A percentile compares a stretch with the other conserved stretches of the same genome.
phyloP scores from a whole-genome alignment of 306 rosid species.

The Ormosia semicastrata region DNA sequence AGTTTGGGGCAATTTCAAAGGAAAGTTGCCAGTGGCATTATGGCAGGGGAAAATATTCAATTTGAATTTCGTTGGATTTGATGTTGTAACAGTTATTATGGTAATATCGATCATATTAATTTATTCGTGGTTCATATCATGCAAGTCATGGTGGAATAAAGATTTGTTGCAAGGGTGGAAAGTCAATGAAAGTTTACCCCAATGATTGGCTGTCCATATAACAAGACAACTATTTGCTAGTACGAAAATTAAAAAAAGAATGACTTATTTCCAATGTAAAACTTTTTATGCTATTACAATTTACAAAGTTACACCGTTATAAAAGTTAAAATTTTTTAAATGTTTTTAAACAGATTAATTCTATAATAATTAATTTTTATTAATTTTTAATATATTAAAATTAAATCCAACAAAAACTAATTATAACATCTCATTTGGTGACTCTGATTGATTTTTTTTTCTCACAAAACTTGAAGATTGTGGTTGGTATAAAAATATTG shows the following conservation, averaged over 20 bases:
- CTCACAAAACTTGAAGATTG: neutral
- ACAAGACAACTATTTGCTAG: neutral
- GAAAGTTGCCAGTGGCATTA: neutral
- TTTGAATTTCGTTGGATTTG: neutral
- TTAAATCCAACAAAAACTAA: neutral
- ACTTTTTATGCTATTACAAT: neutral
- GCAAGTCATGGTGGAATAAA: neutral
- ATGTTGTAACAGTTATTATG: neutral
- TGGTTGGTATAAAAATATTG: neutral
- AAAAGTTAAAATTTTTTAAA: too few relatives aligned
- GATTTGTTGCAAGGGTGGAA: neutral
- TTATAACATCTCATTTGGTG: neutral
- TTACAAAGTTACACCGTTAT: neutral
- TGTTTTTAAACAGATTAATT: too few relatives aligned
- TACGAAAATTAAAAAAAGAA: neutral
- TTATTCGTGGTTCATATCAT: neutral
- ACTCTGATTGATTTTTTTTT: neutral
- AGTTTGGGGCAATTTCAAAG: neutral
- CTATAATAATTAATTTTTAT: too few relatives aligned
- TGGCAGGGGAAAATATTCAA: neutral
- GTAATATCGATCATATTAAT: neutral
- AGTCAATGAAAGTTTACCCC: neutral
- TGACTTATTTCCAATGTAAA: neutral
- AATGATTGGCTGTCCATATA: neutral
- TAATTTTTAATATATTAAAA: too few relatives aligned